Percentiles rank a stretch among this genome's conserved stretches.
Conservation (phyloP, 2,329 filamentous ascomycete species). For the Trichoderma sp. region DNA sequence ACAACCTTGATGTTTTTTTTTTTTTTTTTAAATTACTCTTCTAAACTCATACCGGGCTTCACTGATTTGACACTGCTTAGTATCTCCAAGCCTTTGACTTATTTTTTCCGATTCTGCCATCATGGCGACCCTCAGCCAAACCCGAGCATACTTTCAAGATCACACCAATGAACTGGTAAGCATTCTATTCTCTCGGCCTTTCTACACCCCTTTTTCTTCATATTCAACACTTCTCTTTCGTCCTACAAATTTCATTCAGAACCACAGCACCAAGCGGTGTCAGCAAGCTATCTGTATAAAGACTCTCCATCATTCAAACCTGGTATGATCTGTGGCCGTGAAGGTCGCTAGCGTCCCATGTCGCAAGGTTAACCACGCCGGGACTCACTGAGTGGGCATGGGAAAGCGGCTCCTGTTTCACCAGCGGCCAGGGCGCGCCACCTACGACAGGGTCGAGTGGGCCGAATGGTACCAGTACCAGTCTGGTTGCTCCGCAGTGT, state of each 20-base stretch:
- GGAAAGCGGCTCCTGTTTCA: constrained; percentile 56
- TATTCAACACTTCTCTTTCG: neutral
- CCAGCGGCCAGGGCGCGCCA: constrained; percentile 44
- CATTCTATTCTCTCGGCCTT: constrained; percentile 5
- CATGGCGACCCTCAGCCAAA: constrained; percentile 35
- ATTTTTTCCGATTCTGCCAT: constrained; percentile 29
- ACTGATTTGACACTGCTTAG: neutral
- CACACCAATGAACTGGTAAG: constrained; percentile 33
- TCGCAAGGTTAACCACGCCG: constrained; percentile 49
- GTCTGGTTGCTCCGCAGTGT: constrained; percentile 4
- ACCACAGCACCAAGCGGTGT: constrained; percentile 11
- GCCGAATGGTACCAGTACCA: constrained; percentile 17
- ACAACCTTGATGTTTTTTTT: neutral
- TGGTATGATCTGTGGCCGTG: constrained; percentile 10
- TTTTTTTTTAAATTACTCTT: neutral
- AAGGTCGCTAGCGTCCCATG: constrained; percentile 29
- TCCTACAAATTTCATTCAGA: neutral
- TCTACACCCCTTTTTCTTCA: neutral
- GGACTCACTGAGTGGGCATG: constrained; percentile 46
- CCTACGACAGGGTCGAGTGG: constrained; percentile 33
- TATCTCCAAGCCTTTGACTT: neutral
- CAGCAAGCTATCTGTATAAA: constrained; percentile 9
- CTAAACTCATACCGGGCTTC: neutral
- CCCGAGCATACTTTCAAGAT: constrained; percentile 35
- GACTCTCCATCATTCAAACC: neutral